Base-by-base conservation (phyloP, 176 grass and related monocot species). In the Lolium rigidum region DNA sequence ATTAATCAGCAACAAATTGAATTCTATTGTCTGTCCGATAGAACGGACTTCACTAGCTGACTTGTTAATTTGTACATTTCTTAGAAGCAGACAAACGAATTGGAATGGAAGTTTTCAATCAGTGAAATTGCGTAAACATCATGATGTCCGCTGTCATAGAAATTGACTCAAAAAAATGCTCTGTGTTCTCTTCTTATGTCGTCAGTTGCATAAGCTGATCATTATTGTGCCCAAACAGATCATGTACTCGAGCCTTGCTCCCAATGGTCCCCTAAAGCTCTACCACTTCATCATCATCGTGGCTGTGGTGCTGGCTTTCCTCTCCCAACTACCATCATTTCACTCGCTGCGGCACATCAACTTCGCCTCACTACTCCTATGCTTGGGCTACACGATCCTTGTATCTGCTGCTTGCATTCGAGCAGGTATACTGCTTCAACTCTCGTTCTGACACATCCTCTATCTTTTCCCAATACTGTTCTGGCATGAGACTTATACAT, bases 271-370 rank as follows among this genome's bases (percentile, higher is more conserved):
- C 31, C n/a, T 98, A 41, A 98, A 86, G 79, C 78, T 98, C 48
- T 95, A 98, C 80, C 93, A 98, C 64, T 98, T 95, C 88, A 86
- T 98, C 86, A 92, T 98, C 64, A 88, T 94, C 83, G 96, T 94
- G 46, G 86, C 93, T 9, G 87, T 94, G 56, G 90, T 86, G 74
- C 87, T 98, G 61, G 92, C 90, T 38, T 82, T 98, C 55, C 93
- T 98, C 24, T 95, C 96, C 18, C 96, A 98, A 80, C 47, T 98
- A 72, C 96, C 96, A 10, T 98, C 96, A 10, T 98, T 98, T 77
- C 93, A 98, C 76, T 98, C 96, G 3, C 79, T 98, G 31, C 93
- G 96, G 60, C 84, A 98, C 82, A 95, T 98, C 88, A 98, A 98
- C 86, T 89, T 98, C 21, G 90, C 56, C n/a, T 98, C 96, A 0